These are phyloP conservation scores for Solanum ossicruentum DNA, from an alignment of 257 asterid species.

Conservation along the genomic window DNA sequence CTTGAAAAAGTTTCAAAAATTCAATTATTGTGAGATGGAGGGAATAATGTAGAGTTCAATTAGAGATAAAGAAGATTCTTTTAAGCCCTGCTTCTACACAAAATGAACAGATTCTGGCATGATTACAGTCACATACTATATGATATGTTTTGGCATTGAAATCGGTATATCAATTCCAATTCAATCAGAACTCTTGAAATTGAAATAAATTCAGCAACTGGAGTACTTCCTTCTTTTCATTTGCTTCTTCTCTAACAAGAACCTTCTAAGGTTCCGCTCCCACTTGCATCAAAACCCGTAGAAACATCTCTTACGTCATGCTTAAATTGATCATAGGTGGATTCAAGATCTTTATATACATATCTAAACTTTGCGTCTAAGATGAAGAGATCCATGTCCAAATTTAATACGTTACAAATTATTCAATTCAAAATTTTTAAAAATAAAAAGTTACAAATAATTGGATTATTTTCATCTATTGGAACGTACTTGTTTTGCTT, in stretches of 20 bases:
- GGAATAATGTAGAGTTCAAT: not conserved
- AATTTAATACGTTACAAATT: not conserved
- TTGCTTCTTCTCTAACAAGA: not conserved
- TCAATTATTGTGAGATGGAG: too few relatives aligned
- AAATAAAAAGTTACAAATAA: not conserved
- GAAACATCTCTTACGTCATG: not conserved
- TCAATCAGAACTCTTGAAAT: too few relatives aligned
- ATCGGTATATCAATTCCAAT: too few relatives aligned
- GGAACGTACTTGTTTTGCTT: constrained; percentile 63
- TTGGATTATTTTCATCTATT: constrained; percentile 73
- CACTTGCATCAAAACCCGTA: not conserved
- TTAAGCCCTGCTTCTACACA: not conserved
- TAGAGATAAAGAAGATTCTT: not conserved
- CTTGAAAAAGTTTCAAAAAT: too few relatives aligned
- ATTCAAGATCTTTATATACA: not conserved
- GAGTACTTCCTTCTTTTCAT: not conserved
- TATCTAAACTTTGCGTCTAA: not conserved
- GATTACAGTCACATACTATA: not conserved
- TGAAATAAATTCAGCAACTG: too few relatives aligned
- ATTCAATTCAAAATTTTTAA: not conserved
- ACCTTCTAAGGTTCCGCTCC: not conserved
- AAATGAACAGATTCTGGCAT: not conserved
- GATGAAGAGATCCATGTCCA: not conserved
- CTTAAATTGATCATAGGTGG: not conserved
- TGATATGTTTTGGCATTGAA: not conserved